phyloP scores from a whole-genome alignment of 306 rosid species.

The Trifolium subterraneum region DNA sequence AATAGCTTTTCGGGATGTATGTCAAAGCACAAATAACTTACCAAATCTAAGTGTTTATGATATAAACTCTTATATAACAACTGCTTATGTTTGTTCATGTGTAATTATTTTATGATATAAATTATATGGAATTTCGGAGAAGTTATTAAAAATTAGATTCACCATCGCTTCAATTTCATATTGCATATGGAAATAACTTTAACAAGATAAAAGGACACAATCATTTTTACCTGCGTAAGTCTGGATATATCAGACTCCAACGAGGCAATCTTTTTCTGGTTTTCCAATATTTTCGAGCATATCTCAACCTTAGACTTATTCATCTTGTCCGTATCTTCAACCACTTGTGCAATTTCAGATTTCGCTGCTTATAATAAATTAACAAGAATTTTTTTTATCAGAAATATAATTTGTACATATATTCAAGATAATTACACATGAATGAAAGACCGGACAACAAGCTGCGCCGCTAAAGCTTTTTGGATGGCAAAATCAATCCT shows the following conservation, averaged over 20 bases:
- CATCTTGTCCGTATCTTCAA: slow-evolving; percentile 64
- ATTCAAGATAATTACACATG: no score
- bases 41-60: background rate
- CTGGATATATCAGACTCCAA: slow-evolving; percentile 67
- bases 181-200: slow-evolving; percentile 2
- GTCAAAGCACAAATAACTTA: background rate
- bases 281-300: slow-evolving; percentile 76
- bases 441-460: no score
- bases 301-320: slow-evolving; percentile 61
- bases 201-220: slow-evolving; percentile 3
- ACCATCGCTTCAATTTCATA: slow-evolving; percentile 2
- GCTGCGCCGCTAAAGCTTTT: no score
- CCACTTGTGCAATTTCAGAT: slow-evolving; percentile 53
- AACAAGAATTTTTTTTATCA: background rate
- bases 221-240: slow-evolving; percentile 66
- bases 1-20: background rate
- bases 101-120: no score
- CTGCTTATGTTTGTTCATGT: background rate
- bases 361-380: slow-evolving; percentile 52
- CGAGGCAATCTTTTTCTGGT: slow-evolving; percentile 58
- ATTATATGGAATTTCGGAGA: no score
- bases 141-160: slow-evolving; percentile 6
- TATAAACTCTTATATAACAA: background rate
- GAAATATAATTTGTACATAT: no score
- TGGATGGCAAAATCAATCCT: no score